Evolutionary conservation across 257 asterid species (phyloP), one percentile per base, ranked within the genome.

Genomic region (Knoxia roxburghii): DNA sequence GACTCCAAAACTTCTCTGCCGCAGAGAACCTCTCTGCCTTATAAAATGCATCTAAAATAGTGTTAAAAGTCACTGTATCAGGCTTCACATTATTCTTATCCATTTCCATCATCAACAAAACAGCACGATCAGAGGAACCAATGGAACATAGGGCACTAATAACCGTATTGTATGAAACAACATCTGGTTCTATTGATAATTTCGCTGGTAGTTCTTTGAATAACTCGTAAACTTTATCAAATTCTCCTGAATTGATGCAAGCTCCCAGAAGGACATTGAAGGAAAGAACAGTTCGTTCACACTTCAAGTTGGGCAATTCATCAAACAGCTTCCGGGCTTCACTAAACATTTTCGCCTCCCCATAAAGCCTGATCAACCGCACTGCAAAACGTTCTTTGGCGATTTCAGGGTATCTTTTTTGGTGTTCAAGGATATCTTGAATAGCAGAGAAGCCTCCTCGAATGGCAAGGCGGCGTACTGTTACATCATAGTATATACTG

Each of bases 221-320:
- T 1, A 84, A 46, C 76, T 72, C 79, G 3, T 33, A 7, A 0
- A 68, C 29, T 73, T 78, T 72, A n/a, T 74, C 74, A 45, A 60
- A 84, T 43, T 33, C 58, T 26, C 61, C 45, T 8, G 85, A 75
- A 7, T 76, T 49, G 10, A 80, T 48, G 69, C 75, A 78, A 54
- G 93, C 86, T 7, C 71, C 55, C 64, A 86, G 21, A 23, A 84
- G 86, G 54, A 79, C 84, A 20, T 86, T 82, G 72, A 84, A 84
- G 52, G 90, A 78, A 57, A 74, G 12, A 23, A 75, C 77, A 5
- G 85, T 82, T 8, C 80, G 79, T 2, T 77, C 77, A 70, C 89
- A 86, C 1, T 71, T 77, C 56, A 84, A 61, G 29, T 75, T 64
- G 24, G 90, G 90, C 82, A 86, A 72, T 81, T 84, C 85, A 27